Base-by-base conservation (phyloP, 1,284 basidiomycete genomes). In the Puccinia triticina region DNA sequence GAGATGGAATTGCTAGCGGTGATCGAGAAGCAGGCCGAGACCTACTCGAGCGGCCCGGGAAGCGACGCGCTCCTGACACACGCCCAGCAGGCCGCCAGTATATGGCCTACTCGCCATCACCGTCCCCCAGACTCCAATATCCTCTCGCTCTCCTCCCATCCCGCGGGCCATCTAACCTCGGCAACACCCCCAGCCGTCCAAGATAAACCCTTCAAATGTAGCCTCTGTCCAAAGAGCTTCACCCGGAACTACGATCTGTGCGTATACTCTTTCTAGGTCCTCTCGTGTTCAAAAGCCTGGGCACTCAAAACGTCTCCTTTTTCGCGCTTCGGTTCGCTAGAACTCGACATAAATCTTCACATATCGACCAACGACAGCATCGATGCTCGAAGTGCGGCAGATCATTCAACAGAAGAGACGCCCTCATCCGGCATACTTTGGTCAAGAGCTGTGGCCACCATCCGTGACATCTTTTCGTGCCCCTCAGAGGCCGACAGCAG, bases 211-310 rank as follows among this genome's bases (percentile, higher is more conserved):
- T 80, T n/a, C 29, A 71, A 73, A 61, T 80, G 78, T 61, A 34
- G 37, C 34, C 26, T 80, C n/a, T 80, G 78, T 61, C 67, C 78
- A 1, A 80, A 80, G 46, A 80, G 67, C 43, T 80, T 80, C 40
- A 80, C 78, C 40, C 32, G 78, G 48, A 80, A 80, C 34, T 80
- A 80, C 61, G 78, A 80, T 59, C 50, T 80, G 78, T 80, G 11
- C 0, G 78, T 80, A 34, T 37, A 16, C 21, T 40, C 26, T n/a
- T 29, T 59, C n/a, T 23, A 11, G 29, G 32, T 67, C 2, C 5
- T 67, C 5, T 64, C 46, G 4, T 66, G n/a, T 29, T 11, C 37
- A n/a, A 4, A 46, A 46, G 29, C 64, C n/a, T n/a, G n/a, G n/a
- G n/a, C n/a, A n/a, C n/a, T n/a, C n/a, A n/a, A n/a, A n/a, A n/a